phyloP scores from a whole-genome alignment of 441 rosid genomes.

The Geranium incanum region DNA sequence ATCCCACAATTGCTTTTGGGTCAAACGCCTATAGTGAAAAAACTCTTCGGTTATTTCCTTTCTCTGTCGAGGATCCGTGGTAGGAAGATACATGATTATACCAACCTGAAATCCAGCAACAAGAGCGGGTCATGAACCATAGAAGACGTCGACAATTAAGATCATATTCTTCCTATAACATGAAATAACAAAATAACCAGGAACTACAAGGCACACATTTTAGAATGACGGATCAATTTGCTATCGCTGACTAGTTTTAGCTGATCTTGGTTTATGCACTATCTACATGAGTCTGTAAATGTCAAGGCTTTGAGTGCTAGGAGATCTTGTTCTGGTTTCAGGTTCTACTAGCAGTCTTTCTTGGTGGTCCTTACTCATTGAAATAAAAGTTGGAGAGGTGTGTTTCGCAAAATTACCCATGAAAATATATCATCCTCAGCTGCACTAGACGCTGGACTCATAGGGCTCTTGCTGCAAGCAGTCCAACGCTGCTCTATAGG shows the following conservation, averaged over 20 bases:
- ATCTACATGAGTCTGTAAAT: background rate
- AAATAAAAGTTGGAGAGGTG: background rate
- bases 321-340: background rate
- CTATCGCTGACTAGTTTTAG: background rate
- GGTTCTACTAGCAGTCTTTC: background rate
- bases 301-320: background rate
- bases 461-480: conserved; percentile 63
- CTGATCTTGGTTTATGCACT: background rate
- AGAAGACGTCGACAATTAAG: background rate
- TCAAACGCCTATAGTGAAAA: conserved; percentile 70
- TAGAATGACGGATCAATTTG: background rate
- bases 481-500: conserved; percentile 98
- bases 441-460: conserved; percentile 85
- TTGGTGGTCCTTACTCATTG: background rate
- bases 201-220: background rate
- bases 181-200: background rate
- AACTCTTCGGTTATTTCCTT: conserved; percentile 88
- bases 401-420: conserved; percentile 44
- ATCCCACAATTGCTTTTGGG: conserved; percentile 66
- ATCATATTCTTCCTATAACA: background rate
- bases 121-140: conserved; percentile 8
- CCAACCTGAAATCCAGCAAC: conserved; percentile 57
- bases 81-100: conserved; percentile 93
- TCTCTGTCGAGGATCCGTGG: conserved; percentile 76
- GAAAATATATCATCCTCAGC: conserved; percentile 72